Evolutionary conservation across 2,329 filamentous ascomycete genomes (phyloP), one percentile per base, ranked within the genome.

Genomic region (Tolypocladium paradoxum): DNA sequence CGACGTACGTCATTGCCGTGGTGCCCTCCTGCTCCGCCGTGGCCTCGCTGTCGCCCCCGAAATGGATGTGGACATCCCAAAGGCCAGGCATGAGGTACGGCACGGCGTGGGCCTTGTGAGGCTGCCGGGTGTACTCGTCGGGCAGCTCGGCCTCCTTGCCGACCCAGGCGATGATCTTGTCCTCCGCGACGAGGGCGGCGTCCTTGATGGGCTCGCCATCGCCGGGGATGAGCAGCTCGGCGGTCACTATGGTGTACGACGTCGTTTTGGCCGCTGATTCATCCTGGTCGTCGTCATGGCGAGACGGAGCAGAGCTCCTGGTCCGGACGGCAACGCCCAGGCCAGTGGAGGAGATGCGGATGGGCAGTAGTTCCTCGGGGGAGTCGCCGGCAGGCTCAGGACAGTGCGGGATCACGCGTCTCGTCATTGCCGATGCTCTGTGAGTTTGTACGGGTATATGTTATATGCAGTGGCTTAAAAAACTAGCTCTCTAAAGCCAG

Each of bases 51-150:
- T 61, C 55, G n/a, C 72, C 76, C 4, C 66, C 57, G 54, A 73
- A 74, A 58, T 79, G 76, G 1, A 70, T 67, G 59, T 79, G 76
- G 56, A 68, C 73, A 54, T 79, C 76, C 76, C 76, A 79, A 20
- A 80, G 69, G 1, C 76, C 76, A 0, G 76, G 76, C 64, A 79
- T 72, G 5, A 76, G 59, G 16, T 73, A 69, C 0, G 71, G 69
- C 24, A 77, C 71, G 22, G 50, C 47, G 56, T 58, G 58, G 59
- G 48, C 53, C 36, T 58, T 60, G 54, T 67, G 62, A 3, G 63
- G 55, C 2, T 55, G 58, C 6, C 60, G 53, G 6, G 59, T 62
- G 61, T 69, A 72, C 22, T 64, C 55, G 2, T 53, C 29, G 0
- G 70, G 70, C 4, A 72, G 36, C 18, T 58, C 50, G 36, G 58